Percentiles rank a stretch among this genome's conserved stretches.
Conservation (phyloP, 2,329 filamentous ascomycete genomes). For the Xylariaceae sp. region DNA sequence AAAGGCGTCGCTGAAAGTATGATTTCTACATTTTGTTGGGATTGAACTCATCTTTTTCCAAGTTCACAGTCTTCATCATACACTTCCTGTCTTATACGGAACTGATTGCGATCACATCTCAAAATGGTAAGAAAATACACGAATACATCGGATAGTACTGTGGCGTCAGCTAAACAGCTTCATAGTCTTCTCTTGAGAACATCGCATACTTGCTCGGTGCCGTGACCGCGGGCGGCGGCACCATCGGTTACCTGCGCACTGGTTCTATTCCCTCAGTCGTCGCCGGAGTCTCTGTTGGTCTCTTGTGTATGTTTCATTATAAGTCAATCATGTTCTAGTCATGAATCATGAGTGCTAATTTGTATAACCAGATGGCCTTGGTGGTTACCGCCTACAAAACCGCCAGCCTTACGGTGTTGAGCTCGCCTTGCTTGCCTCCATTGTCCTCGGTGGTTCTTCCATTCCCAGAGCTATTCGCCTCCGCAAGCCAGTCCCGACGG, state of each 20-base stretch:
- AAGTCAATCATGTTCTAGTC: neutral
- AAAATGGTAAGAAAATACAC: conserved; percentile 22
- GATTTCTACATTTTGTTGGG: neutral
- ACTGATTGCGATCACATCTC: neutral
- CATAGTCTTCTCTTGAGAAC: conserved; percentile 39
- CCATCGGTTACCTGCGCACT: conserved; percentile 78
- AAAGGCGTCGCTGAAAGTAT: neutral
- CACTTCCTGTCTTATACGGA: neutral
- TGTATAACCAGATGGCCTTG: conserved; percentile 57
- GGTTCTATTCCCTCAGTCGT: conserved; percentile 81
- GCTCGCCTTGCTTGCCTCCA: conserved; percentile 78
- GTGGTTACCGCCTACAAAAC: conserved; percentile 73
- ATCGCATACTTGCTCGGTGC: conserved; percentile 74
- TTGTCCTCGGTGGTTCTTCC: conserved; percentile 77
- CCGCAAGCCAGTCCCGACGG: conserved; percentile 76
- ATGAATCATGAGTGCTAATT: conserved; percentile 8
- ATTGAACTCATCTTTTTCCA: neutral
- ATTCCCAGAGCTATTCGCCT: conserved; percentile 81
- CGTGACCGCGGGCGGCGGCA: conserved; percentile 80
- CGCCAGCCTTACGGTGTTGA: conserved; percentile 78
- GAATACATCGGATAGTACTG: neutral
- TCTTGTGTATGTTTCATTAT: conserved; percentile 46
- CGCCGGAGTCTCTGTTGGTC: conserved; percentile 77
- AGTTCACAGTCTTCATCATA: neutral
- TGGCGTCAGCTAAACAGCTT: conserved; percentile 20